A percentile compares a stretch with the other conserved stretches of the same genome.
Conservation (phyloP, 1,284 basidiomycete genomes). For the Dichomitus squalens region DNA sequence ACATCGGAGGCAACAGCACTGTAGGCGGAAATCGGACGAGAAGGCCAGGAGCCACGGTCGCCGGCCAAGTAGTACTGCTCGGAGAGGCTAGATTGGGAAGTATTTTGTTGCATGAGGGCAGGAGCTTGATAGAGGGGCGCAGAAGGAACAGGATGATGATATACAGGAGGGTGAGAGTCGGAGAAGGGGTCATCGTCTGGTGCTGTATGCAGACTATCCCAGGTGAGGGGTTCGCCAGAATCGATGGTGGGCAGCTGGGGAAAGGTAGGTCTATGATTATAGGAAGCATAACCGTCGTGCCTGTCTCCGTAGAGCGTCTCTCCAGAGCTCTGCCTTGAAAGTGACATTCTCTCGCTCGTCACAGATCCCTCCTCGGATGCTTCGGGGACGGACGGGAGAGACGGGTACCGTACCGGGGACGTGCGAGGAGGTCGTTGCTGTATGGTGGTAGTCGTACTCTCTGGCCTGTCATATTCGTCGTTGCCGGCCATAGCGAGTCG, state of each 20-base stretch:
- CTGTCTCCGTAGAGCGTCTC: conserved; percentile 20
- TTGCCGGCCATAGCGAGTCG: conserved; percentile 27
- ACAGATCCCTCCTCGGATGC: conserved; percentile 26
- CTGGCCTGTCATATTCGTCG: conserved; percentile 22
- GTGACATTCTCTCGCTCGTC: conserved; percentile 20
- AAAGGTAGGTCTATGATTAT: not conserved
- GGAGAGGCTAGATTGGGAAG: conserved; percentile 18
- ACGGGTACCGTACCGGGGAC: conserved; percentile 24
- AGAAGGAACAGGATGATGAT: conserved; percentile 15
- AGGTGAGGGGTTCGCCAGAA: conserved; percentile 37
- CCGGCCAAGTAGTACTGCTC: conserved; percentile 17
- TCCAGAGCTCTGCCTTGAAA: conserved; percentile 27
- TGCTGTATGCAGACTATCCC: conserved; percentile 24
- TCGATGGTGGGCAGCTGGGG: conserved; percentile 33
- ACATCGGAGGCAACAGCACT: conserved; percentile 21
- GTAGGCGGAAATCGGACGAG: conserved; percentile 26
- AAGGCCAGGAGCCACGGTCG: conserved; percentile 20
- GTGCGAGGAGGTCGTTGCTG: conserved; percentile 23
- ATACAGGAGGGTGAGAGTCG: conserved; percentile 24
- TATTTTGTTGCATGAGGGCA: conserved; percentile 15
- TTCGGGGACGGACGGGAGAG: conserved; percentile 27
- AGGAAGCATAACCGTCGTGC: conserved; percentile 7
- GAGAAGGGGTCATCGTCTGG: conserved; percentile 32
- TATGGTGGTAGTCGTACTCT: conserved; percentile 17
- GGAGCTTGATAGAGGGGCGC: conserved; percentile 5